Percentiles rank a stretch among this genome's conserved stretches.
Evolutionary conservation across 208 protist genomes (phyloP).

Genomic region (Plasmodiophora brassicae): DNA sequence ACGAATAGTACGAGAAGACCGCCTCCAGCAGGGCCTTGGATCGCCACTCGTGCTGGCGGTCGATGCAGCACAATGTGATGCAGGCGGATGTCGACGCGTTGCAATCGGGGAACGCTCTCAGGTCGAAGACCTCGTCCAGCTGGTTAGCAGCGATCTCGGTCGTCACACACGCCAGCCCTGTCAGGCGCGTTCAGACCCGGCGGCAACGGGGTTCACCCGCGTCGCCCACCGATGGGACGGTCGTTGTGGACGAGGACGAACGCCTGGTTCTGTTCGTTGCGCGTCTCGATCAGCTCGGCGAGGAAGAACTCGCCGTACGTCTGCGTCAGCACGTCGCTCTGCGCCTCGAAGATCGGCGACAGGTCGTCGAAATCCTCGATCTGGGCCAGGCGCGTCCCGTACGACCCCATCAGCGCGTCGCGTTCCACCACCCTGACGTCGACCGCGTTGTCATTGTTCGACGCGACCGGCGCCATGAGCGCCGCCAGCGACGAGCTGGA

Average conservation of each 20-base stretch:
- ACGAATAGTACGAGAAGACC: not conserved
- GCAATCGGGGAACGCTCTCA: not conserved
- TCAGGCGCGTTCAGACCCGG: not conserved
- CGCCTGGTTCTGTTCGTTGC: not conserved
- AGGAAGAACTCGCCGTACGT: not conserved
- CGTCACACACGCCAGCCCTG: not conserved
- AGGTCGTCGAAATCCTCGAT: constrained; percentile 21
- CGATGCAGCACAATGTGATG: not conserved
- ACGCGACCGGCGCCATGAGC: no score
- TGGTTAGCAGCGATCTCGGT: not conserved
- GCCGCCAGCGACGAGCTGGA: no score
- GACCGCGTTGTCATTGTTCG: no score
- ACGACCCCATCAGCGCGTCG: not conserved
- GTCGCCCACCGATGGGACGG: not conserved
- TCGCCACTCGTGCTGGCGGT: not conserved
- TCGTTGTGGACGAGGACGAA: not conserved
- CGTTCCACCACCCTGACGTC: no score
- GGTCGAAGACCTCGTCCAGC: not conserved
- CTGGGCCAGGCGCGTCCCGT: not conserved
- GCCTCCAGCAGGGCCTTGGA: not conserved
- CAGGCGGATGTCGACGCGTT: not conserved
- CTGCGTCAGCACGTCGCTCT: not conserved
- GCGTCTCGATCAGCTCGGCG: not conserved
- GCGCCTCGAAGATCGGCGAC: not conserved
- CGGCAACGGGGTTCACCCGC: no score